Conservation (phyloP, 1,284 basidiomycete genomes). For the Sphaerobolus stellatus region DNA sequence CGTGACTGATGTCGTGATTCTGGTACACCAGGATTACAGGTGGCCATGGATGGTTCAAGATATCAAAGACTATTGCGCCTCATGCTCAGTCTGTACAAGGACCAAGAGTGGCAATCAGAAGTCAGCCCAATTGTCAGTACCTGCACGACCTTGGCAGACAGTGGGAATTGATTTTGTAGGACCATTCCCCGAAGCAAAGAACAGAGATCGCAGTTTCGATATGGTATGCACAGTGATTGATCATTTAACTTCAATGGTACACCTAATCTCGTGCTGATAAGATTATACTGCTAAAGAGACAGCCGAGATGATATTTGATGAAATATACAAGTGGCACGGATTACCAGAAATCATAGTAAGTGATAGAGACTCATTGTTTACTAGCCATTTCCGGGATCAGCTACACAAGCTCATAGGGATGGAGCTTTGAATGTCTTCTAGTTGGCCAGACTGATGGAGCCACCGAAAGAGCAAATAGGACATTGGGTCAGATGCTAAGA, state of each 20-base stretch:
- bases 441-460: conserved; percentile 20
- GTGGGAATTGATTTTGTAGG: conserved; percentile 47
- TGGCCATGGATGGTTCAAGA: conserved; percentile 34
- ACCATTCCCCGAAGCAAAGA: conserved; percentile 31
- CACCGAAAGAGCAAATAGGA: conserved; percentile 23
- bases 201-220: conserved; percentile 28
- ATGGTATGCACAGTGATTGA: conserved; percentile 33
- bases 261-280: conserved; percentile 26
- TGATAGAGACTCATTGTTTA: conserved; percentile 17
- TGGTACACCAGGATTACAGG: too few species aligned
- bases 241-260: conserved; percentile 33
- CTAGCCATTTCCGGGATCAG: conserved; percentile 24
- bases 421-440: conserved; percentile 24
- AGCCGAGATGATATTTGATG: conserved; percentile 24
- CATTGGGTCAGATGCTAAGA: conserved; percentile 24
- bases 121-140: conserved; percentile 34
- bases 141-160: conserved; percentile 34
- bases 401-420: conserved; percentile 23
- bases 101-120: conserved; percentile 32
- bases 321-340: conserved; percentile 27
- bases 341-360: conserved; percentile 23
- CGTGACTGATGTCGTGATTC: too few species aligned
- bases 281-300: conserved; percentile 20
- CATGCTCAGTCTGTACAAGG: conserved; percentile 30
- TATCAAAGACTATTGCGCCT: conserved; percentile 23